Conservation (phyloP, 1,284 basidiomycete genomes). For the Apiotrichum porosum region DNA sequence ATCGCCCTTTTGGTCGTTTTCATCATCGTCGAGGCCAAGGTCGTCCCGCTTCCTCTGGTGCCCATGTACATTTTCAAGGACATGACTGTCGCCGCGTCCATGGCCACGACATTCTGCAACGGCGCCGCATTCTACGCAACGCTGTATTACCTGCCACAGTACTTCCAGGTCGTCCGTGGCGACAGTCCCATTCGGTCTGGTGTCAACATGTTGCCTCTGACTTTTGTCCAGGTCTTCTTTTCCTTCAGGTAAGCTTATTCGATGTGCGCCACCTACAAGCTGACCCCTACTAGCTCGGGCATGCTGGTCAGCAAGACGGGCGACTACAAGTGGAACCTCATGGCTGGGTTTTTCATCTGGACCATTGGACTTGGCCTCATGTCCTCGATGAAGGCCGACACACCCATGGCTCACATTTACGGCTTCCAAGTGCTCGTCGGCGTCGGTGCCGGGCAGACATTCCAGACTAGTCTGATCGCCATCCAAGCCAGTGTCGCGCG, state of each 20-base stretch:
- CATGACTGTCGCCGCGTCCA: conserved; percentile 62
- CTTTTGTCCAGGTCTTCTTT: conserved; percentile 58
- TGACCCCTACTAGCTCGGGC: conserved; percentile 43
- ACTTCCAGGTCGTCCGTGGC: conserved; percentile 64
- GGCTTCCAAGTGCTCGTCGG: conserved; percentile 64
- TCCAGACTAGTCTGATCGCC: conserved; percentile 35
- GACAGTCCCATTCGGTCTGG: conserved; percentile 59
- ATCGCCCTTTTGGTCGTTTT: conserved; percentile 57
- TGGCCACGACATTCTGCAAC: conserved; percentile 61
- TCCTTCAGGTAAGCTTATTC: conserved; percentile 15
- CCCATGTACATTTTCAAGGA: conserved; percentile 68
- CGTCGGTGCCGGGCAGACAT: conserved; percentile 57
- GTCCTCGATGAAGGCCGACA: conserved; percentile 56
- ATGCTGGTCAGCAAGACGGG: conserved; percentile 63
- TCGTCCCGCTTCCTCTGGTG: conserved; percentile 61
- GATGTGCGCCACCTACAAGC: no score
- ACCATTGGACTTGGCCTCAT: conserved; percentile 63
- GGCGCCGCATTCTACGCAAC: conserved; percentile 49
- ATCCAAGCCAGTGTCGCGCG: conserved; percentile 53
- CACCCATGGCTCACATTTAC: conserved; percentile 56
- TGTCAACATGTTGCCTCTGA: conserved; percentile 60
- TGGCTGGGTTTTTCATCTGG: conserved; percentile 62
- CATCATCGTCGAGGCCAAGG: conserved; percentile 66
- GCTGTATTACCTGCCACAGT: conserved; percentile 56
- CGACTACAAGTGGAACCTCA: conserved; percentile 59